Base-by-base conservation (phyloP, 768 basidiomycete genomes). In the Aureoboletus auriporus region DNA sequence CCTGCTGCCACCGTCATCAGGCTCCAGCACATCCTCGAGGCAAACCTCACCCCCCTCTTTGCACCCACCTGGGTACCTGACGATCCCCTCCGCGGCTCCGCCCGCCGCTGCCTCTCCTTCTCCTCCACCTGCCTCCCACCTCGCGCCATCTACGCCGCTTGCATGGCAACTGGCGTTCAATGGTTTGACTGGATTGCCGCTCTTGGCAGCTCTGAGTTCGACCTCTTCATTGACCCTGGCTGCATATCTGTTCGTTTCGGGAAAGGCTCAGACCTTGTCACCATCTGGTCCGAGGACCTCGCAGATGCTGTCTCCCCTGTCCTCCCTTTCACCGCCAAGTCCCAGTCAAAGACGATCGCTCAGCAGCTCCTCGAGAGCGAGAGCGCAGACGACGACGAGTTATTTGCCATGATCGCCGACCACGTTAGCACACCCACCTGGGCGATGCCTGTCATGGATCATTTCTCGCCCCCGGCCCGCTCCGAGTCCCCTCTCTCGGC, bases 161-260 rank as follows among this genome's bases (percentile, higher is more conserved):
- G 88, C 67, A 70, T 82, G 46, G 72, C 80, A 20, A 73, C 84
- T 34, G 79, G 79, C 49, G 75, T 90, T 29, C 83, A 86, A 59
- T 91, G 89, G 89, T 82, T 82, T 49, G 80, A 86, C 62, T 91
- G 89, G 89, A 86, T 89, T 46, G 57, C 74, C 39, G 71, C 77
- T 49, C 78, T 90, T 39, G 86, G 88, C 10, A 75, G 78, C 55
- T 68, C 71, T 49, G 84, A 86, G 68, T 83, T 90, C 61, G 88
- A 90, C 66, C 76, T 91, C 51, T 84, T 86, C 67, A 77, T 89
- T 57, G 85, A 90, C 64, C 89, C 89, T 53, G 88, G 86, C 52
- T 82, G 79, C 63, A 79, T 91, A 54, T 83, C 83, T 50, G 70
- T 87, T 54, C 85, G 84, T 51, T 73, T 76, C 61, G 75, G 74